phyloP scores from a whole-genome alignment of 192 early-diverging fungal species.

The Backusella tuberculispora region DNA sequence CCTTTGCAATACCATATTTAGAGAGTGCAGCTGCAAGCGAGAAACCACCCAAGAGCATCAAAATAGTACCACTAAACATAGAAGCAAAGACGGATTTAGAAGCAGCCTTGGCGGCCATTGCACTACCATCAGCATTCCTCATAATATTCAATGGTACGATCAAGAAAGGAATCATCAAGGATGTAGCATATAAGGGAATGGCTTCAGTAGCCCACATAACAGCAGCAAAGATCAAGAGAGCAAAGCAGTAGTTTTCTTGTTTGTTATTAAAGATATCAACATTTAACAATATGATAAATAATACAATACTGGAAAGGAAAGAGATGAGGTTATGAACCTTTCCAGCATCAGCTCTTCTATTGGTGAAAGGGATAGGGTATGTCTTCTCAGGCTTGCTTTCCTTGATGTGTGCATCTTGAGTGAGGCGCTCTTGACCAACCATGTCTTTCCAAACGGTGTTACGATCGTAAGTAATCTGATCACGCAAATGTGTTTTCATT shows the following conservation, averaged over 20 bases:
- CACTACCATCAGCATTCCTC: slow-evolving; percentile 45
- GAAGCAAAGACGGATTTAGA: slow-evolving; percentile 67
- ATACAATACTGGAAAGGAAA: slow-evolving; percentile 50
- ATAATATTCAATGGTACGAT: slow-evolving; percentile 67
- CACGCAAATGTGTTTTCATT: slow-evolving; percentile 63
- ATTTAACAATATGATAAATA: slow-evolving; percentile 63
- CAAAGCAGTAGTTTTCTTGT: slow-evolving; percentile 88
- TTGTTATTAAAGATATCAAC: slow-evolving; percentile 63
- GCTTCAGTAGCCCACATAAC: slow-evolving; percentile 88
- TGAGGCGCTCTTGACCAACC: slow-evolving; percentile 68
- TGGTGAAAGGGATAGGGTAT: slow-evolving; percentile 33
- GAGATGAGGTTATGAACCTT: slow-evolving; percentile 18
- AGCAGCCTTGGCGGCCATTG: slow-evolving; percentile 59
- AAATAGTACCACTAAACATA: slow-evolving; percentile 82
- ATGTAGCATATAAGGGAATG: slow-evolving; percentile 76
- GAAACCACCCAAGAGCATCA: slow-evolving; percentile 81
- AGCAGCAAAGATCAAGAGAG: slow-evolving; percentile 81
- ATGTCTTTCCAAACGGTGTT: slow-evolving; percentile 83
- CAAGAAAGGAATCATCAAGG: slow-evolving; percentile 69
- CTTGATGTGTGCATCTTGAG: slow-evolving; percentile 45
- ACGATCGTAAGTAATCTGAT: slow-evolving; percentile 73
- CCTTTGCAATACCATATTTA: slow-evolving; percentile 78
- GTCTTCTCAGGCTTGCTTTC: slow-evolving; percentile 38
- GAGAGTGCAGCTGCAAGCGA: slow-evolving; percentile 75
- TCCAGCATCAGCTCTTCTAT: not conserved